phyloP scores from a whole-genome alignment of 495 filamentous ascomycete species.

The Xylaria flabelliformis region DNA sequence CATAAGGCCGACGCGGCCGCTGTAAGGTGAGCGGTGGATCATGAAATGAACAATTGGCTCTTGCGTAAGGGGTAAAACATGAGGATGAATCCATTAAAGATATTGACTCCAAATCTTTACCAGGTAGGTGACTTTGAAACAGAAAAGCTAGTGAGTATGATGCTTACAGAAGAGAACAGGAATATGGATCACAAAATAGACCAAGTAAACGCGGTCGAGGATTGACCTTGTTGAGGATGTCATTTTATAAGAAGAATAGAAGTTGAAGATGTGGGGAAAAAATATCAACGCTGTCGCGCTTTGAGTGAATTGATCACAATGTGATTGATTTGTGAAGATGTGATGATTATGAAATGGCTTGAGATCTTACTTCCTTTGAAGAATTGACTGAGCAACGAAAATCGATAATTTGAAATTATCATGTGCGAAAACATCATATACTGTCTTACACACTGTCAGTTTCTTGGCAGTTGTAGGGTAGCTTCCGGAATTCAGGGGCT shows the following conservation, averaged over 20 bases:
- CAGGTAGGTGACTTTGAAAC: not conserved
- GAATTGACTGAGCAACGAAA: not conserved
- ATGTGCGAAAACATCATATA: not conserved
- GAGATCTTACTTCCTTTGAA: not conserved
- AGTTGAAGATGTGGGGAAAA: not conserved
- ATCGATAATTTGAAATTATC: not conserved
- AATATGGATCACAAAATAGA: slow-evolving; percentile 72
- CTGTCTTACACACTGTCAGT: not conserved
- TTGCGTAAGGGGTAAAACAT: not conserved
- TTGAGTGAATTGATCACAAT: not conserved
- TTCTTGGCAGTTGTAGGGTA: not conserved
- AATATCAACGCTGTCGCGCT: not conserved
- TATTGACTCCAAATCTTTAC: too few relatives aligned
- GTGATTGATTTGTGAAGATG: not conserved
- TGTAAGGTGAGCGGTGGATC: not conserved
- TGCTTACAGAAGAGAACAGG: slow-evolving; percentile 71
- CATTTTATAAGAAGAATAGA: slow-evolving; percentile 33
- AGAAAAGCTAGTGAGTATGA: slow-evolving; percentile 1
- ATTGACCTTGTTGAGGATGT: slow-evolving; percentile 41
- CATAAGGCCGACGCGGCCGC: not conserved
- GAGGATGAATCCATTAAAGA: not conserved
- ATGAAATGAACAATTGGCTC: too few relatives aligned
- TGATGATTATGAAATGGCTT: not conserved
- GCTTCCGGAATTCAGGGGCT: not conserved
- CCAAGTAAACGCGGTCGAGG: slow-evolving; percentile 65